Percentiles rank a stretch among this genome's conserved stretches.
These are phyloP conservation scores for Eutypa lata DNA, from an alignment of 2,329 filamentous ascomycete genomes.

Conservation along the genomic window DNA sequence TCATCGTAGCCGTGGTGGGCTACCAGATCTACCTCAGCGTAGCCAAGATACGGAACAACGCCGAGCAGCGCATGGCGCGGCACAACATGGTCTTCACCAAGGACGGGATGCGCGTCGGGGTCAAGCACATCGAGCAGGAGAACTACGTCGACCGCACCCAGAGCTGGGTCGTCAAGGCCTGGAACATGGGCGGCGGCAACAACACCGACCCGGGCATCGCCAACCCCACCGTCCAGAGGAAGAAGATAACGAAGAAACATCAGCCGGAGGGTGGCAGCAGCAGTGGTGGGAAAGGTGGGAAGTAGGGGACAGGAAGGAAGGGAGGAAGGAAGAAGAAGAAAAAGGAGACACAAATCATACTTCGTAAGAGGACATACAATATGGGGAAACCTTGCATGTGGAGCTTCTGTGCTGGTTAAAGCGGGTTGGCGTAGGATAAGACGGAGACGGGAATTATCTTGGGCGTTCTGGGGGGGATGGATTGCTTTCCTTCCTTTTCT, in stretches of 20 bases:
- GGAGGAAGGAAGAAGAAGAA: too few species aligned
- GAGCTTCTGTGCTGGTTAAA: too few species aligned
- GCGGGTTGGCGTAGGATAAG: too few species aligned
- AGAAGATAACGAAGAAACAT: slow-evolving; percentile 1
- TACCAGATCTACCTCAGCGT: slow-evolving; percentile 72
- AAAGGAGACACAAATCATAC: too few species aligned
- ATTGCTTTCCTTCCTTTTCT: too few species aligned
- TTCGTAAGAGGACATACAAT: too few species aligned
- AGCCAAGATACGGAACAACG: slow-evolving; percentile 62
- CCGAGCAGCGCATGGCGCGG: slow-evolving; percentile 68
- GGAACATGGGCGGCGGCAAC: slow-evolving; percentile 47
- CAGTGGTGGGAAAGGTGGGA: too few species aligned
- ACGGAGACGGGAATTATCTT: too few species aligned
- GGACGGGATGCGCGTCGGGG: slow-evolving; percentile 67
- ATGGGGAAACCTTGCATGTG: too few species aligned
- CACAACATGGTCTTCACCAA: slow-evolving; percentile 75
- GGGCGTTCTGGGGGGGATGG: too few species aligned
- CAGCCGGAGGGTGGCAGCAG: too few species aligned
- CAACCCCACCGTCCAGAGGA: slow-evolving; percentile 26
- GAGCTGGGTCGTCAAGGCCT: slow-evolving; percentile 63
- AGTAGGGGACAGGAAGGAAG: too few species aligned
- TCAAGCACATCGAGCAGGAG: slow-evolving; percentile 67
- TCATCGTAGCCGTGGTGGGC: slow-evolving; percentile 58
- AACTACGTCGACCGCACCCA: slow-evolving; percentile 73
- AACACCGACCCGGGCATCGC: slow-evolving; percentile 13